Conservation (phyloP, 2,329 filamentous ascomycete genomes). For the Aspergillus neotritici region DNA sequence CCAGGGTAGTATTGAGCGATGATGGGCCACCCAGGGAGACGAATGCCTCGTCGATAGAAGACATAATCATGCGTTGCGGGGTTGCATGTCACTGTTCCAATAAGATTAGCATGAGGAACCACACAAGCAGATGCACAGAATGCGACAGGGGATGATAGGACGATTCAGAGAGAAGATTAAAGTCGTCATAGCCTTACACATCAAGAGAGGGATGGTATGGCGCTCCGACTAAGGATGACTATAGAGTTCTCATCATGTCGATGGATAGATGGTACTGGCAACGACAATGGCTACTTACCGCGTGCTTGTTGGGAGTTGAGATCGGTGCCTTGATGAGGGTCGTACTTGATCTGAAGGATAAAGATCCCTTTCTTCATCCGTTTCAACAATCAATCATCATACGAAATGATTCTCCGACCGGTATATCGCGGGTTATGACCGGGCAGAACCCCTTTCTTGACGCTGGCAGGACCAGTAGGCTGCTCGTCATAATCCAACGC, state of each 20-base stretch:
- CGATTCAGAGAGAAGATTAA: slow-evolving; percentile 44
- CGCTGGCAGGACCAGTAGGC: background rate
- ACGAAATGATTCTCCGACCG: slow-evolving; percentile 33
- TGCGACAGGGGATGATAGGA: background rate
- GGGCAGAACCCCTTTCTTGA: background rate
- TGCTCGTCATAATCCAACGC: slow-evolving; percentile 45
- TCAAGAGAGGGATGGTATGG: slow-evolving; percentile 35
- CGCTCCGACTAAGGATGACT: slow-evolving; percentile 95
- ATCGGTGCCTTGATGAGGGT: too few species aligned
- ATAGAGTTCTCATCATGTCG: slow-evolving; percentile 76
- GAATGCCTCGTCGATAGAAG: too few species aligned
- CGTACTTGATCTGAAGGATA: too few species aligned
- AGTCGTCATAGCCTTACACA: slow-evolving; percentile 40
- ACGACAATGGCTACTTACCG: slow-evolving; percentile 10
- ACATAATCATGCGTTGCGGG: too few species aligned
- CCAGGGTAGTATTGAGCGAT: too few species aligned
- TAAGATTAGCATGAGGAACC: background rate
- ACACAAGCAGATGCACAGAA: background rate
- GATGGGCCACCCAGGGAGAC: too few species aligned
- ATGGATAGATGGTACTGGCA: slow-evolving; percentile 5
- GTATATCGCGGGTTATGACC: slow-evolving; percentile 11
- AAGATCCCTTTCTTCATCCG: too few species aligned
- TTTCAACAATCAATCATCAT: slow-evolving; percentile 27
- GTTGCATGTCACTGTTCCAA: background rate
- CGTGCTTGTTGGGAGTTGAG: too few species aligned